Conservation (phyloP, 2,329 filamentous ascomycete genomes). For the Xylariales sp. region DNA sequence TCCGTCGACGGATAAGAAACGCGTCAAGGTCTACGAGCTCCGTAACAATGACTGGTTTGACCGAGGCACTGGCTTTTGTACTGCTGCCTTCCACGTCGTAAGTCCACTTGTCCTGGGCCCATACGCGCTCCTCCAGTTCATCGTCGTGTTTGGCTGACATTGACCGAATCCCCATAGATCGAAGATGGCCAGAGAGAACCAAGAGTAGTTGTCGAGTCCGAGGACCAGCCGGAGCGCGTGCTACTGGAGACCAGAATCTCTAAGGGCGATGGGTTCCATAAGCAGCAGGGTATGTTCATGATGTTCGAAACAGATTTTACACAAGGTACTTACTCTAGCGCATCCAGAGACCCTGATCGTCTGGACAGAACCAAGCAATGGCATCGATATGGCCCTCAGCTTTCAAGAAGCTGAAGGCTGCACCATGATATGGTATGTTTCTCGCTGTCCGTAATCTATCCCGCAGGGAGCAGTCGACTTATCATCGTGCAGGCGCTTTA, state of each 20-base stretch:
- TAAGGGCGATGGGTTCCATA: conserved; percentile 95
- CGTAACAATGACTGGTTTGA: conserved; percentile 99
- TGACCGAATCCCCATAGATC: too few species aligned
- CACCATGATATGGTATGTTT: conserved; percentile 75
- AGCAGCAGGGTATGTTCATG: conserved; percentile 75
- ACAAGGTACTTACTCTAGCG: conserved; percentile 4
- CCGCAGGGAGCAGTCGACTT: conserved; percentile 3
- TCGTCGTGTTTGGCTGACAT: too few species aligned
- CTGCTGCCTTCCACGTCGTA: conserved; percentile 70
- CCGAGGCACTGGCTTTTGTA: conserved; percentile 92
- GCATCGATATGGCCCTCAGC: conserved; percentile 93
- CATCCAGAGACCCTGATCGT: conserved; percentile 86
- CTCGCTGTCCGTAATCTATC: conserved; percentile 12
- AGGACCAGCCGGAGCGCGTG: conserved; percentile 80
- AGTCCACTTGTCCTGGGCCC: conserved; percentile 28
- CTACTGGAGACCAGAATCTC: conserved; percentile 85
- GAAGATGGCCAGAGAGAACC: conserved; percentile 70
- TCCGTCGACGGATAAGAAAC: conserved; percentile 61
- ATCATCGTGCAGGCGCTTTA: conserved; percentile 69
- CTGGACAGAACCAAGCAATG: conserved; percentile 83
- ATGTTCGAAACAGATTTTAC: conserved; percentile 9
- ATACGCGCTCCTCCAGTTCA: conserved; percentile 7
- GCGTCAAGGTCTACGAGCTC: conserved; percentile 98
- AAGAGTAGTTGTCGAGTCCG: conserved; percentile 84
- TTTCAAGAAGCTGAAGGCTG: conserved; percentile 98